These are phyloP conservation scores for Tremella fuciformis DNA, from an alignment of 768 basidiomycete species.

Conservation along the genomic window DNA sequence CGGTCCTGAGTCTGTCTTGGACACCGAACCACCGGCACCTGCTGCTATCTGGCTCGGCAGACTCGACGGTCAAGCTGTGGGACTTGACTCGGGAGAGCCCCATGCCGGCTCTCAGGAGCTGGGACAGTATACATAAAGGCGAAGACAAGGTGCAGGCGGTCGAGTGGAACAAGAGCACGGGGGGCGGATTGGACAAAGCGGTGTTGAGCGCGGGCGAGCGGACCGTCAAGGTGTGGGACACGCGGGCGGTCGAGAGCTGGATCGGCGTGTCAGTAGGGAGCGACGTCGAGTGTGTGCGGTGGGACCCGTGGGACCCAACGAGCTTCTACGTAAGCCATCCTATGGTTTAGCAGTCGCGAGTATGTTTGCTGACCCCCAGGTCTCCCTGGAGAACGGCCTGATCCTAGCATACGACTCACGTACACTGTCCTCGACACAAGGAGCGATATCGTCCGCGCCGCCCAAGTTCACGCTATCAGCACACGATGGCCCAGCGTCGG, in stretches of 20 bases:
- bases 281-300: slow-evolving; percentile 88
- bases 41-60: slow-evolving; percentile 86
- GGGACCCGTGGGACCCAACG: slow-evolving; percentile 92
- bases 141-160: slow-evolving; percentile 95
- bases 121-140: slow-evolving; percentile 59
- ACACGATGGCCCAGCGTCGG: slow-evolving; percentile 84
- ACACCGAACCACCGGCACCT: slow-evolving; percentile 84
- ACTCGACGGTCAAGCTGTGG: slow-evolving; percentile 96
- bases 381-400: slow-evolving; percentile 89
- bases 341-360: no score
- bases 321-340: slow-evolving; percentile 74
- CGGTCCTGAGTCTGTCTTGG: slow-evolving; percentile 90
- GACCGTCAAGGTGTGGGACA: slow-evolving; percentile 91
- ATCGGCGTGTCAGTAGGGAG: slow-evolving; percentile 82
- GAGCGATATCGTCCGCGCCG: slow-evolving; percentile 61
- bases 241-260: slow-evolving; percentile 72
- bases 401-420: slow-evolving; percentile 90
- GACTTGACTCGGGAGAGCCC: slow-evolving; percentile 70
- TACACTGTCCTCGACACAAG: slow-evolving; percentile 61
- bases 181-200: slow-evolving; percentile 68
- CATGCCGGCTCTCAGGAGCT: slow-evolving; percentile 72
- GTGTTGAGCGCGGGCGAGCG: slow-evolving; percentile 90
- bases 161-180: slow-evolving; percentile 75
- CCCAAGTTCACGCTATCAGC: slow-evolving; percentile 78
- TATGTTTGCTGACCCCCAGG: slow-evolving; percentile 56